Conservation (phyloP, 2,329 filamentous ascomycete species). For the Pseudohalonectria lignicola region DNA sequence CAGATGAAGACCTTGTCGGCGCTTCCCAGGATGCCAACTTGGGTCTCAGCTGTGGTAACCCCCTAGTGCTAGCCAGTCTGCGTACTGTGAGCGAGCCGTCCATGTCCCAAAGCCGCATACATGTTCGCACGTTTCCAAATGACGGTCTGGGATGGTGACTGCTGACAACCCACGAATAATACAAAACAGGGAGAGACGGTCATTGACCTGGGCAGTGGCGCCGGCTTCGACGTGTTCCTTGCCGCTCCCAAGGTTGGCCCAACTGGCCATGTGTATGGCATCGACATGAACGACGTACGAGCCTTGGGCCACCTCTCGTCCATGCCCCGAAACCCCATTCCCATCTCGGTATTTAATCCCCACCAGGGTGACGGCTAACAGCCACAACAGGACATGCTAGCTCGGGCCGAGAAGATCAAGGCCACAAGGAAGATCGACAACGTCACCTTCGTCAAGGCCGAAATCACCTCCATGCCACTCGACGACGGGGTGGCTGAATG, state of each 20-base stretch:
- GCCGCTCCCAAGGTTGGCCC: slow-evolving; percentile 37
- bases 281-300: slow-evolving; percentile 49
- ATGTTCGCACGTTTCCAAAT: no score
- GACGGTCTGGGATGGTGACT: background rate
- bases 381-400: slow-evolving; percentile 38
- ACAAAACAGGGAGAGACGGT: slow-evolving; percentile 42
- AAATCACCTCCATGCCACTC: slow-evolving; percentile 39
- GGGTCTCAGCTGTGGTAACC: slow-evolving; percentile 43
- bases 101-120: no score
- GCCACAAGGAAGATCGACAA: slow-evolving; percentile 26
- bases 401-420: slow-evolving; percentile 33
- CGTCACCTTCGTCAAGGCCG: slow-evolving; percentile 35
- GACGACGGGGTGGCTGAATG: slow-evolving; percentile 31
- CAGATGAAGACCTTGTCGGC: slow-evolving; percentile 30
- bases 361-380: background rate
- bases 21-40: slow-evolving; percentile 37
- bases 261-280: slow-evolving; percentile 37
- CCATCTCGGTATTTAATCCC: background rate
- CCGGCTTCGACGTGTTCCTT: slow-evolving; percentile 46
- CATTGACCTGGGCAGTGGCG: slow-evolving; percentile 45
- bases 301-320: no score
- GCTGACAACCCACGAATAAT: slow-evolving; percentile 2
- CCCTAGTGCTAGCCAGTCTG: slow-evolving; percentile 34
- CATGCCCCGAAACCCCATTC: background rate
- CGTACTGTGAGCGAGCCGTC: no score